Percentiles rank a stretch among this genome's conserved stretches.
Conservation (phyloP, 495 filamentous ascomycete genomes). For the Aspergillus cristatus region DNA sequence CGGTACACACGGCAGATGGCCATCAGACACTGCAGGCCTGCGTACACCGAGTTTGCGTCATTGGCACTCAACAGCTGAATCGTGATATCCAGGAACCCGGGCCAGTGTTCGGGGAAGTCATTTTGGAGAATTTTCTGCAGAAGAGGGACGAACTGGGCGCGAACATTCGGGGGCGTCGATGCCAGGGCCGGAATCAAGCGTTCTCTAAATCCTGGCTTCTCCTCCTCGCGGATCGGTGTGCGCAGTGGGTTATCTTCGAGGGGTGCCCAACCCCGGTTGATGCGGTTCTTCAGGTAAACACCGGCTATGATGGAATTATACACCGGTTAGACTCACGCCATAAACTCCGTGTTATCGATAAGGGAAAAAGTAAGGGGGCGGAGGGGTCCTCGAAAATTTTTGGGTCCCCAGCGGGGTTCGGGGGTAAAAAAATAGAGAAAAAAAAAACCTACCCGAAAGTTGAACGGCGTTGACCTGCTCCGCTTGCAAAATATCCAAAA, state of each 20-base stretch:
- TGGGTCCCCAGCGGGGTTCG: too few relatives aligned
- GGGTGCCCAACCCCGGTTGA: conserved; percentile 79
- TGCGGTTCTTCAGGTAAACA: conserved; percentile 95
- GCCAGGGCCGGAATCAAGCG: conserved; percentile 83
- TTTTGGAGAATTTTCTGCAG: conserved; percentile 92
- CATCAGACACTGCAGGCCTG: conserved; percentile 86
- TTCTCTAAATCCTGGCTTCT: conserved; percentile 79
- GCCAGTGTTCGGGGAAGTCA: conserved; percentile 93
- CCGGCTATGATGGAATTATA: conserved; percentile 54
- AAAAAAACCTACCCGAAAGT: conserved; percentile 61
- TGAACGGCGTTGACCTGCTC: conserved; percentile 78
- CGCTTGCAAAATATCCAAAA: conserved; percentile 79
- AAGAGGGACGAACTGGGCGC: conserved; percentile 83
- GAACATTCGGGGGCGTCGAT: conserved; percentile 65
- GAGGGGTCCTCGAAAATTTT: not conserved
- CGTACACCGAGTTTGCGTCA: conserved; percentile 77
- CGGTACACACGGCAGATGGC: conserved; percentile 89
- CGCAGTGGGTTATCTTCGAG: conserved; percentile 55
- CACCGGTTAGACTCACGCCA: conserved; percentile 5
- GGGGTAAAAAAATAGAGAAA: conserved; percentile 2
- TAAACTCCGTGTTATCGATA: not conserved
- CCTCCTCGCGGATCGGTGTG: conserved; percentile 72
- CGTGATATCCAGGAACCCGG: conserved; percentile 83
- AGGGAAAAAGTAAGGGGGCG: not conserved
- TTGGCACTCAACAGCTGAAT: conserved; percentile 75